Base-by-base conservation (phyloP, 73 alveolate species). In the Urostyla sp. region DNA sequence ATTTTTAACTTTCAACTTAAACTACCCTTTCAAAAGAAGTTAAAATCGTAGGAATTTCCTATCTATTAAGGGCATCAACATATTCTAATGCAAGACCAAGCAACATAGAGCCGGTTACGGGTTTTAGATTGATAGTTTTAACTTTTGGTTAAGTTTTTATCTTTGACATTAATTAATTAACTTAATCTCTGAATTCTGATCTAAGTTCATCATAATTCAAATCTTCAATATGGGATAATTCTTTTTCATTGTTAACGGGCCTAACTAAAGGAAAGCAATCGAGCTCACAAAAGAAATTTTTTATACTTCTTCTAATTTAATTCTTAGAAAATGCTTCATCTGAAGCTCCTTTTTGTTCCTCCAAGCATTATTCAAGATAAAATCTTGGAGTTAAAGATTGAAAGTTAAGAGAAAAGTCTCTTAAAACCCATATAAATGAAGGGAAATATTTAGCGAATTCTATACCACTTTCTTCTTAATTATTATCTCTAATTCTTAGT, bases 331-430 rank as follows among this genome's bases (percentile, higher is more conserved):
- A 91, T 15, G 82, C 95, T 23, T 88, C 96, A 54, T 87, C 94
- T 21, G 91, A 89, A 27, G 67, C 55, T 13, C 91, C 82, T n/a
- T 77, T 88, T 51, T 90, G 88, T 15, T 61, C 72, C 63, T 84
- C 87, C 21, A 95, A 72, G 38, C 97, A 91, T 50, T 87, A 77
- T 57, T 95, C 99, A 67, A 95, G 79, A 80, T 95, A 95, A 36
- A 89, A 95, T 63, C 87, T 84, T 35, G 99, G 87, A 61, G 94
- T 87, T 67, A 94, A 73, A 16, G 84, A 90, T 54, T 85, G 86
- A 35, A 90, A 74, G 69, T 95, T 97, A 27, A 95, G 89, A 13
- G 96, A 87, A 75, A 95, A 95, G 87, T 95, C 99, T 90, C 99
- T 92, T 55, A 95, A 61, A 83, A 95, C 98, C 99, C 99, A 95